Conservation (phyloP, 257 asterid genomes). For the Henckelia pumila region DNA sequence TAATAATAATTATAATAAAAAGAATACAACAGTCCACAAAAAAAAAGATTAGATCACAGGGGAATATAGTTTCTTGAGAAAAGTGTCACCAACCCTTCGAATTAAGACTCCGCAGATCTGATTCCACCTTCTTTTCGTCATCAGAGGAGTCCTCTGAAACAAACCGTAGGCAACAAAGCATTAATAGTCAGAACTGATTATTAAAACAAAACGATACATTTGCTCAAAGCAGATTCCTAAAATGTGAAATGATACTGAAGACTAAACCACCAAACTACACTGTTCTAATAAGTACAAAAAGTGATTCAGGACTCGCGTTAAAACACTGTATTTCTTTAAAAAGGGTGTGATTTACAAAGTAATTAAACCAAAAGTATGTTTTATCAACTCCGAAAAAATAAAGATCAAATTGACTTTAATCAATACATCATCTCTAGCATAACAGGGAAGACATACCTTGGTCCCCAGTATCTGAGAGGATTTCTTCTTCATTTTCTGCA, state of each 20-base stretch:
- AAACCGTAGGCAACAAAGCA: constrained; percentile 22
- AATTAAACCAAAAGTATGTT: neutral
- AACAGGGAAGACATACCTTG: constrained; percentile 44
- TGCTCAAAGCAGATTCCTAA: neutral
- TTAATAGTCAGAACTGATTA: constrained; percentile 5
- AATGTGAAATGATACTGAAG: neutral
- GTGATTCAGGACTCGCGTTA: neutral
- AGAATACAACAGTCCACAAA: neutral
- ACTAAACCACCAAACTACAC: neutral
- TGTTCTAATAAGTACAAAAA: neutral
- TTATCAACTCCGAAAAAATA: neutral
- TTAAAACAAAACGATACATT: neutral
- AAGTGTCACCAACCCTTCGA: constrained; percentile 59
- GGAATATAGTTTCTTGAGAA: neutral
- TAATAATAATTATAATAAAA: too few species aligned
- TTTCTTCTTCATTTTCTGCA: constrained; percentile 67
- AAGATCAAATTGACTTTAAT: neutral
- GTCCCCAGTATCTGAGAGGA: constrained; percentile 68
- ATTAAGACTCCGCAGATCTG: constrained; percentile 63
- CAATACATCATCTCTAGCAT: neutral
- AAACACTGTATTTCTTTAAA: neutral
- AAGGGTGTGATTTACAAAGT: neutral
- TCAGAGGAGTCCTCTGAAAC: constrained; percentile 43
- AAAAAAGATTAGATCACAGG: neutral
- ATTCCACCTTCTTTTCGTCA: constrained; percentile 55